Percentiles rank a stretch among this genome's conserved stretches.
Conservation (phyloP, 306 rosid species). For the Echinosophora koreensis region DNA sequence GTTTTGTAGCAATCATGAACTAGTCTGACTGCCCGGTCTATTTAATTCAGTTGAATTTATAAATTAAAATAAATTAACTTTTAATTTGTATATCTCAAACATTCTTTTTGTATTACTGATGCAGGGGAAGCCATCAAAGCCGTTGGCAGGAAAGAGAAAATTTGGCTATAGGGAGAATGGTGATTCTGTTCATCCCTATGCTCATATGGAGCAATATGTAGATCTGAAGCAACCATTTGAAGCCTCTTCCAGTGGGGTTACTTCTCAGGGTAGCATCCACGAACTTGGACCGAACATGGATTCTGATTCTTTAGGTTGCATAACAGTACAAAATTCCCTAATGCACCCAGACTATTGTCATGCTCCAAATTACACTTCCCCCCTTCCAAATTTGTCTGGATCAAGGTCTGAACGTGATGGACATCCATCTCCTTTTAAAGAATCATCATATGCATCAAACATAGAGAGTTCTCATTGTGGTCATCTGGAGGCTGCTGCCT, state of each 20-base stretch:
- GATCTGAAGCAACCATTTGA: conserved; percentile 48
- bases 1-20: conserved; percentile 6
- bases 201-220: conserved; percentile 42
- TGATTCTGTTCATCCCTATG: conserved; percentile 44
- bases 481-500: conserved; percentile 47
- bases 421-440: conserved; percentile 54
- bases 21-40: conserved; percentile 17
- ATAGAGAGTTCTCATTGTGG: conserved; percentile 48
- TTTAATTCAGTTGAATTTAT: conserved; percentile 11
- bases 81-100: conserved; percentile 9
- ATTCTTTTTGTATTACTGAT: conserved; percentile 40
- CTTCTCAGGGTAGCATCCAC: conserved; percentile 46
- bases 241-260: conserved; percentile 46
- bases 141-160: conserved; percentile 49
- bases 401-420: conserved; percentile 48
- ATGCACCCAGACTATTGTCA: conserved; percentile 44
- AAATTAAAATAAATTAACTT: not conserved
- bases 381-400: conserved; percentile 50
- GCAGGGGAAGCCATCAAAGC: conserved; percentile 48
- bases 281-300: conserved; percentile 42
- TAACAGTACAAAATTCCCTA: conserved; percentile 38
- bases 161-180: conserved; percentile 45
- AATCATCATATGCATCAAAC: conserved; percentile 58
- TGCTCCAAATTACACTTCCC: conserved; percentile 42
- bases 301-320: conserved; percentile 44